Conservation (phyloP, 202 grass and related monocot genomes). For the Musa balbisiana region DNA sequence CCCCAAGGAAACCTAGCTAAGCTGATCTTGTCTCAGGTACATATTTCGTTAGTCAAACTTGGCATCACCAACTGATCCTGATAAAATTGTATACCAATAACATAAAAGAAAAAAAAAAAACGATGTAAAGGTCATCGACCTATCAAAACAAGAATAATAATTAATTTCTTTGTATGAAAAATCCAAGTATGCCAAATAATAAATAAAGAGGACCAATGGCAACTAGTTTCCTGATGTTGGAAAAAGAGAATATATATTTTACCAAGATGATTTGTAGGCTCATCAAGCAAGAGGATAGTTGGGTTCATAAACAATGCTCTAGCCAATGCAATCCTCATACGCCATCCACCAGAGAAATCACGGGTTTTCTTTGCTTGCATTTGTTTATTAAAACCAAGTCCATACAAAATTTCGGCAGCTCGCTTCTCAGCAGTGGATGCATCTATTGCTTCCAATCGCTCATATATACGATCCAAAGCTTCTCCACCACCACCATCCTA, state of each 20-base stretch:
- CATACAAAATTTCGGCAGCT: conserved; percentile 87
- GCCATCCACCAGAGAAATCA: conserved; percentile 94
- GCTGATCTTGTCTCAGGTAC: not conserved
- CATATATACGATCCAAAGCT: conserved; percentile 74
- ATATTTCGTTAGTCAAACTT: not conserved
- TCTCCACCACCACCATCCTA: conserved; percentile 90
- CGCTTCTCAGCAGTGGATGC: conserved; percentile 88
- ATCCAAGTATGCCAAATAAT: too few relatives aligned
- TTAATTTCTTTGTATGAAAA: not conserved
- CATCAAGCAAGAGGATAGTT: conserved; percentile 93
- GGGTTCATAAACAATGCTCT: conserved; percentile 95
- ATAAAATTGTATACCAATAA: not conserved
- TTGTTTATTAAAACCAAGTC: conserved; percentile 80
- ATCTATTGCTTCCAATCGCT: conserved; percentile 80
- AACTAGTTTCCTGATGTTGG: not conserved
- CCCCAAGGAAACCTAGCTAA: not conserved
- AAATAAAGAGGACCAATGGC: not conserved
- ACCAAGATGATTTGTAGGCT: conserved; percentile 98
- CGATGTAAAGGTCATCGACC: not conserved
- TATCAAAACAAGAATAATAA: not conserved
- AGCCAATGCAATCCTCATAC: conserved; percentile 92
- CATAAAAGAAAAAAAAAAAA: not conserved
- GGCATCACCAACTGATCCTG: too few relatives aligned
- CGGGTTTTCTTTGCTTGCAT: conserved; percentile 93
- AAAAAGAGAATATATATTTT: conserved; percentile 1